A percentile compares a stretch with the other conserved stretches of the same genome.
Evolutionary conservation across 2,329 filamentous ascomycete species (phyloP).

Genomic region (Coniochaeta sp.): DNA sequence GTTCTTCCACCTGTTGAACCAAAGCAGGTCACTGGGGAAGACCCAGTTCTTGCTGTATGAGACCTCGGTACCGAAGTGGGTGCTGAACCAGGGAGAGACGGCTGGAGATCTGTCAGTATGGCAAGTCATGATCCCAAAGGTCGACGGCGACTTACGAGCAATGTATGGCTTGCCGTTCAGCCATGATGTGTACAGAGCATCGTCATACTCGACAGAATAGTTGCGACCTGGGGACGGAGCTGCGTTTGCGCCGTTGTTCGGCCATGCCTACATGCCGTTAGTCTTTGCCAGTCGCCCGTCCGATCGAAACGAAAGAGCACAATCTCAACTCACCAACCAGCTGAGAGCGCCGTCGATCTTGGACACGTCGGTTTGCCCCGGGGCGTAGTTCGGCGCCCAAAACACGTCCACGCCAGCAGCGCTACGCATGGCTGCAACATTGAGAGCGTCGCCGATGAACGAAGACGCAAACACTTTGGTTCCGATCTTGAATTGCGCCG

Average conservation of each 20-base stretch:
- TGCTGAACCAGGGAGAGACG: conserved; percentile 1
- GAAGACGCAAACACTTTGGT: conserved; percentile 44
- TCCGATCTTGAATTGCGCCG: conserved; percentile 40
- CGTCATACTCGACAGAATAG: conserved; percentile 31
- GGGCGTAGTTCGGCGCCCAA: conserved; percentile 42
- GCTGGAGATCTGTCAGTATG: neutral
- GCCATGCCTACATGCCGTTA: conserved; percentile 25
- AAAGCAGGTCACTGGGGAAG: conserved; percentile 15
- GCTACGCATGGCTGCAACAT: conserved; percentile 29
- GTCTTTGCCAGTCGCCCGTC: neutral
- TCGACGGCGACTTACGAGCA: neutral
- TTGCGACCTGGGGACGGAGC: conserved; percentile 31
- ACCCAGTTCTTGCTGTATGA: conserved; percentile 2
- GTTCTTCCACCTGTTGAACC: conserved; percentile 36
- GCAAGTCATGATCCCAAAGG: neutral
- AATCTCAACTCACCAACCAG: conserved; percentile 23
- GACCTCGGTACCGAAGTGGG: neutral
- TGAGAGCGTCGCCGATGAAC: conserved; percentile 39
- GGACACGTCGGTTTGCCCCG: conserved; percentile 25
- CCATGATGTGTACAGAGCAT: conserved; percentile 21
- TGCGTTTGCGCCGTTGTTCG: conserved; percentile 36
- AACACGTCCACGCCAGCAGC: conserved; percentile 34
- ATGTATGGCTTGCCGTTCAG: conserved; percentile 15
- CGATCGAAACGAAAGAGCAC: too few relatives aligned
- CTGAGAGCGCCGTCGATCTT: conserved; percentile 36